Evolutionary conservation across 2,329 filamentous ascomycete species (phyloP).

Genomic region (Stachybotrys elegans): DNA sequence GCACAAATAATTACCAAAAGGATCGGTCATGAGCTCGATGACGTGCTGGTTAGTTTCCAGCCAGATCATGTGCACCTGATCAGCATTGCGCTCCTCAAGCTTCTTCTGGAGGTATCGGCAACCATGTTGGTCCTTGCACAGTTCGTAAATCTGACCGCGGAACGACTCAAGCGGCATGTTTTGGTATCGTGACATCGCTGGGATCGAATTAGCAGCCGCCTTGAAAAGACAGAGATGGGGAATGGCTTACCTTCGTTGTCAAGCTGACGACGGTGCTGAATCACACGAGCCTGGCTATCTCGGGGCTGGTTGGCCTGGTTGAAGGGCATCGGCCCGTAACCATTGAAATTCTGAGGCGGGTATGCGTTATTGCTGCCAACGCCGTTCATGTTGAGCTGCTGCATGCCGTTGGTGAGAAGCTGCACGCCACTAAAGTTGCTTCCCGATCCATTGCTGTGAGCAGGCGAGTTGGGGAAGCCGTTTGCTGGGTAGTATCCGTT

Average conservation of each 20-base stretch:
- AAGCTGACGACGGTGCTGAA: conserved; percentile 68
- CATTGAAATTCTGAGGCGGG: conserved; percentile 51
- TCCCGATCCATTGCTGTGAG: conserved; percentile 13
- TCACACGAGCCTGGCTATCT: conserved; percentile 72
- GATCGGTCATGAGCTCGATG: conserved; percentile 96
- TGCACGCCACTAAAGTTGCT: conserved; percentile 20
- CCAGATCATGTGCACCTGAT: conserved; percentile 90
- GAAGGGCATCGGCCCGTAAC: conserved; percentile 48
- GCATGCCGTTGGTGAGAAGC: conserved; percentile 64
- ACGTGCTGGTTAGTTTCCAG: conserved; percentile 89
- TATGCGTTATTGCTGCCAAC: conserved; percentile 42
- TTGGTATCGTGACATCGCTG: conserved; percentile 73
- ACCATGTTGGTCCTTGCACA: conserved; percentile 98
- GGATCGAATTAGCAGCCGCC: conserved; percentile 20
- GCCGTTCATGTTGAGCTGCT: conserved; percentile 54
- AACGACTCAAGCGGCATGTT: conserved; percentile 79
- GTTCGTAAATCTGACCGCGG: conserved; percentile 74
- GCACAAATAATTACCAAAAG: conserved; percentile 98
- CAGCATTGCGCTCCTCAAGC: conserved; percentile 79
- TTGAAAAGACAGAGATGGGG: background rate
- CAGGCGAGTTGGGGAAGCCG: conserved; percentile 19
- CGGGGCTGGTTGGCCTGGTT: conserved; percentile 51
- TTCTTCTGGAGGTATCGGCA: conserved; percentile 97
- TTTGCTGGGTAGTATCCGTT: conserved; percentile 26
- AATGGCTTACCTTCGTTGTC: conserved; percentile 60